Percentiles rank a stretch among this genome's conserved stretches.
Evolutionary conservation across 352 stramenopile species (phyloP).

Genomic region (Phytopythium chamaehyphon): DNA sequence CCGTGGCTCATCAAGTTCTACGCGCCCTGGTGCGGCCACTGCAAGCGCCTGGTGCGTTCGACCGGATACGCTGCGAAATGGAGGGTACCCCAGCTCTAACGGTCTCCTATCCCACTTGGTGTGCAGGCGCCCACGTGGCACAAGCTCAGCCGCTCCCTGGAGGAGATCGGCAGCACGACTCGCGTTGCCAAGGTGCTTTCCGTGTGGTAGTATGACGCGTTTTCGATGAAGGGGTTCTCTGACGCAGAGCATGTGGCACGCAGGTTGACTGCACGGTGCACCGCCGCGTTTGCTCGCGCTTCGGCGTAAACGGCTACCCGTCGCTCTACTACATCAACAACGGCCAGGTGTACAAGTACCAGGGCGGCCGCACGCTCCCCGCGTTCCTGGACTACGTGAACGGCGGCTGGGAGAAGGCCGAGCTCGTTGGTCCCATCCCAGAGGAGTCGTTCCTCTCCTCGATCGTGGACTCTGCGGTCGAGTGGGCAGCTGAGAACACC

Average conservation of each 20-base stretch:
- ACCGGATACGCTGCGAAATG: neutral
- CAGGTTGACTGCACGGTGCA: conserved; percentile 65
- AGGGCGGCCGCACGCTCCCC: conserved; percentile 60
- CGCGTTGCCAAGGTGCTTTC: conserved; percentile 53
- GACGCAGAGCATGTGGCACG: too few species aligned
- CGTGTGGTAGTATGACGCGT: too few species aligned
- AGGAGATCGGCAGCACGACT: conserved; percentile 54
- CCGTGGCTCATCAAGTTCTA: conserved; percentile 85
- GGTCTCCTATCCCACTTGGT: neutral
- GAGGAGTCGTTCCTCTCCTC: conserved; percentile 59
- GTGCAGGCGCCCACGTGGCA: conserved; percentile 55
- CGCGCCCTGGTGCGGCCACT: conserved; percentile 74
- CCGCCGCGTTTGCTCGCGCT: conserved; percentile 78
- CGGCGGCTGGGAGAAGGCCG: conserved; percentile 47
- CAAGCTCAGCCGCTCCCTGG: conserved; percentile 62
- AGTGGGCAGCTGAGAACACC: conserved; percentile 71
- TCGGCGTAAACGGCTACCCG: conserved; percentile 76
- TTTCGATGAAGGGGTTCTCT: too few species aligned
- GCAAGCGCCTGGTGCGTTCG: conserved; percentile 64
- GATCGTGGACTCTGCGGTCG: conserved; percentile 55
- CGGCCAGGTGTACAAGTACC: conserved; percentile 75
- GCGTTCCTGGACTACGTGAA: conserved; percentile 66
- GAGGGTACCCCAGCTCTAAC: neutral
- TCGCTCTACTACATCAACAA: conserved; percentile 75
- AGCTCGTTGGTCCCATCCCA: conserved; percentile 50